These are phyloP conservation scores for Starmerella bombicola DNA, from an alignment of 805 yeast species.

Conservation along the genomic window DNA sequence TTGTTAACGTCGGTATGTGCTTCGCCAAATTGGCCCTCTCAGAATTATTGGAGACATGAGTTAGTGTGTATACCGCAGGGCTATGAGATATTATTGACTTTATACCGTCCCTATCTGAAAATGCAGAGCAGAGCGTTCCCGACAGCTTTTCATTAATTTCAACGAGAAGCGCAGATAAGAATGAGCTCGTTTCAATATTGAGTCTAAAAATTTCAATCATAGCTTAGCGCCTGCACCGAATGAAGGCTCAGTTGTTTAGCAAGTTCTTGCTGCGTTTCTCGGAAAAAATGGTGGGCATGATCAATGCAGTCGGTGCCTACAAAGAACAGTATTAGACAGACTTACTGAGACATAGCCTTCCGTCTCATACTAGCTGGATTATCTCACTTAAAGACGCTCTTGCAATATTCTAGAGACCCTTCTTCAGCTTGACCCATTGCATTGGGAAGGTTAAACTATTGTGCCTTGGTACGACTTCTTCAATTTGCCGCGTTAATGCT, in stretches of 20 bases:
- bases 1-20: too few species aligned
- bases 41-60: too few species aligned
- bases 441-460: conserved; percentile 22
- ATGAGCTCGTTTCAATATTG: too few species aligned
- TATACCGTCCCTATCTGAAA: too few species aligned
- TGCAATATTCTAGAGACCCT: conserved; percentile 16
- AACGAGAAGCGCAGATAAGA: too few species aligned
- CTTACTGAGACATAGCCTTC: conserved; percentile 7
- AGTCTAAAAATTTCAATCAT: too few species aligned
- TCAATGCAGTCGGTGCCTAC: conserved; percentile 23
- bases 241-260: conserved; percentile 24
- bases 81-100: too few species aligned
- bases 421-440: conserved; percentile 27
- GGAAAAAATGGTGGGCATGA: conserved; percentile 22
- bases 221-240: conserved; percentile 24
- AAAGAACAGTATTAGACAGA: conserved; percentile 19
- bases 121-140: too few species aligned
- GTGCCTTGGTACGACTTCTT: conserved; percentile 21
- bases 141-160: too few species aligned
- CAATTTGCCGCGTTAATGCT: conserved; percentile 26
- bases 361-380: conserved; percentile 23
- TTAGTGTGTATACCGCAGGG: too few species aligned
- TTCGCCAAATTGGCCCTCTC: too few species aligned
- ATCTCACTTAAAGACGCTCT: conserved; percentile 17
- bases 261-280: conserved; percentile 22